phyloP scores from a whole-genome alignment of 2,329 filamentous ascomycete genomes.

The Elsinoe fawcettii region DNA sequence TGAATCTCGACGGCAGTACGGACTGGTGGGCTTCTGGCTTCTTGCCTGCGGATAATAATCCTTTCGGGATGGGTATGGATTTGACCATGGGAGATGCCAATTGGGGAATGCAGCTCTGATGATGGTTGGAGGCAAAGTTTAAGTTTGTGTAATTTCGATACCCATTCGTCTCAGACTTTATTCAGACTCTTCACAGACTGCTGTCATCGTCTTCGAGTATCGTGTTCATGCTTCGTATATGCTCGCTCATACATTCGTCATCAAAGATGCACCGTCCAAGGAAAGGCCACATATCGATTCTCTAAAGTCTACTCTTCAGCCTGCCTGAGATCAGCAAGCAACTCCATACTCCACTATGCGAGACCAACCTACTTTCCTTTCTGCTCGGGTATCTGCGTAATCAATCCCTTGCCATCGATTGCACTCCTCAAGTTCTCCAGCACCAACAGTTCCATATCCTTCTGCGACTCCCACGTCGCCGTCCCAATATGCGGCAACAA shows the following conservation, averaged over 20 bases:
- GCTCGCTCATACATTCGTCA: not conserved
- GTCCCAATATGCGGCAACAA: slow-evolving; percentile 55
- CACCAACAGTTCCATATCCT: slow-evolving; percentile 54
- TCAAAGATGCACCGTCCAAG: not conserved
- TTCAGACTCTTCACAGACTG: not conserved
- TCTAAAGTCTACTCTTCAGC: slow-evolving; percentile 11
- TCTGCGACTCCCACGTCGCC: slow-evolving; percentile 52
- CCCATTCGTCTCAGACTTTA: not conserved
- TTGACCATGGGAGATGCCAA: slow-evolving; percentile 21
- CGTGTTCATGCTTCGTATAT: not conserved
- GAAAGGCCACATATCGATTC: not conserved
- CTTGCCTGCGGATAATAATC: slow-evolving; percentile 30
- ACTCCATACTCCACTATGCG: not conserved
- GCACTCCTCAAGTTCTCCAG: slow-evolving; percentile 50
- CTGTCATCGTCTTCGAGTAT: not conserved
- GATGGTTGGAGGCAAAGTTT: not conserved
- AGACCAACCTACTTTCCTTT: slow-evolving; percentile 30
- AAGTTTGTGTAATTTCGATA: not conserved
- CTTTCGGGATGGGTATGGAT: slow-evolving; percentile 23
- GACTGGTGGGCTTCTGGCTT: slow-evolving; percentile 32
- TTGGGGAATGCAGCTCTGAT: not conserved
- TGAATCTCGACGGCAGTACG: slow-evolving; percentile 23
- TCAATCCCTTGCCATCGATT: slow-evolving; percentile 48
- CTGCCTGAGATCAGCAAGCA: not conserved
- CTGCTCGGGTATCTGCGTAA: slow-evolving; percentile 57